A percentile compares a stretch with the other conserved stretches of the same genome.
These are phyloP conservation scores for Kwoniella newhampshirensis DNA, from an alignment of 768 basidiomycete species.

Conservation along the genomic window DNA sequence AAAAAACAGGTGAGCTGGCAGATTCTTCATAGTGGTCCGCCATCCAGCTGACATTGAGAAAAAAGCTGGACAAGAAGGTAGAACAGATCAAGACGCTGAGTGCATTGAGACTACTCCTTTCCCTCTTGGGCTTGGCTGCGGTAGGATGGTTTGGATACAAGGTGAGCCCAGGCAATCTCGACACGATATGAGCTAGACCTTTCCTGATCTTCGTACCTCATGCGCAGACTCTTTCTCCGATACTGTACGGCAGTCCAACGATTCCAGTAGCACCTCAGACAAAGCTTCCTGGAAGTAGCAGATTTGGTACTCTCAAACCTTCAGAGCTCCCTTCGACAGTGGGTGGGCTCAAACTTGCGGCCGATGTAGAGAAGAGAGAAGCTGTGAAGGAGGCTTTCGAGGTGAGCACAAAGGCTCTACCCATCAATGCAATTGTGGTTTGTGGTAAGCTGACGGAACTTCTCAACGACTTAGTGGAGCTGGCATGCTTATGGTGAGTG, in stretches of 20 bases:
- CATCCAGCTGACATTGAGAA: not conserved
- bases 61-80: conserved; percentile 14
- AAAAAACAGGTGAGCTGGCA: conserved; percentile 7
- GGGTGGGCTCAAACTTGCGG: conserved; percentile 15
- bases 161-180: conserved; percentile 1
- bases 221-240: conserved; percentile 10
- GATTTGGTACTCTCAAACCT: conserved; percentile 17
- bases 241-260: not conserved
- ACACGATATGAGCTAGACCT: not conserved
- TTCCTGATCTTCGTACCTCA: not conserved
- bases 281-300: conserved; percentile 2
- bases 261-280: not conserved
- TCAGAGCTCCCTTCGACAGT: conserved; percentile 2
- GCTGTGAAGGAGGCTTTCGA: conserved; percentile 25
- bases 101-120: conserved; percentile 9
- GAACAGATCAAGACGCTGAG: conserved; percentile 5
- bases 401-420: conserved; percentile 4
- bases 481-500: conserved; percentile 19
- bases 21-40: not conserved
- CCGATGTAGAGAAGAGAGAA: conserved; percentile 20
- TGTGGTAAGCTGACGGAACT: no score
- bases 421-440: no score
- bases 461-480: conserved; percentile 16
- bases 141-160: conserved; percentile 21
- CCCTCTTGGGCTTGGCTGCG: conserved; percentile 6